These are phyloP conservation scores for Phytophthora kernoviae DNA, from an alignment of 352 stramenopile species.

Conservation along the genomic window DNA sequence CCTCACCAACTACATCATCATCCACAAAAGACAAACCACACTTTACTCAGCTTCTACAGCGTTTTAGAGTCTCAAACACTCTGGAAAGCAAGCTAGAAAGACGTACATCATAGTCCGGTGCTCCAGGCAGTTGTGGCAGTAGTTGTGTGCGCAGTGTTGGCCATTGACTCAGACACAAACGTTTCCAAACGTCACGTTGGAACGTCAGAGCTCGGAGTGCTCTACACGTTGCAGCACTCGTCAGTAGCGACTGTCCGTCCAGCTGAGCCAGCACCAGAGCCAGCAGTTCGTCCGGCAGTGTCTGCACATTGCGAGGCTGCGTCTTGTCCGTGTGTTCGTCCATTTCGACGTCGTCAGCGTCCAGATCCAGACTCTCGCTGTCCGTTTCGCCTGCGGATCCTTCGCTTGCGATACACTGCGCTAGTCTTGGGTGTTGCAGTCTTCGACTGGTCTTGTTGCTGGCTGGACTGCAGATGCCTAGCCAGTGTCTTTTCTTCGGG, in stretches of 20 bases:
- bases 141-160: conserved; percentile 58
- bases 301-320: conserved; percentile 26
- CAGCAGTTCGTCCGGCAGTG: conserved; percentile 61
- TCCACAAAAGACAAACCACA: conserved; percentile 7
- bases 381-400: conserved; percentile 38
- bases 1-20: conserved; percentile 62
- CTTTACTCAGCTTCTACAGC: conserved; percentile 14
- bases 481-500: conserved; percentile 64
- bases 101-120: conserved; percentile 80
- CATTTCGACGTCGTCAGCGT: conserved; percentile 29
- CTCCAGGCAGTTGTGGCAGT: conserved; percentile 71
- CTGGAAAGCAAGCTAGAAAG: conserved; percentile 8
- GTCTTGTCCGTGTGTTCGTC: conserved; percentile 9
- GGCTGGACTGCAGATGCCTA: conserved; percentile 13
- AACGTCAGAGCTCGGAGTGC: conserved; percentile 55
- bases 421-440: conserved; percentile 30
- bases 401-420: conserved; percentile 39
- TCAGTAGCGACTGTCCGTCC: conserved; percentile 63
- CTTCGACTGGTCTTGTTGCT: conserved; percentile 16
- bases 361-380: conserved; percentile 32
- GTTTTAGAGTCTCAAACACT: not conserved
- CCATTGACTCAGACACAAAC: conserved; percentile 65
- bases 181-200: conserved; percentile 66
- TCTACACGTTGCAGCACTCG: conserved; percentile 49
- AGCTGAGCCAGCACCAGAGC: conserved; percentile 49